A percentile compares a stretch with the other conserved stretches of the same genome.
phyloP scores from a whole-genome alignment of 1,139 yeast genomes.

The Pichia sp. region DNA sequence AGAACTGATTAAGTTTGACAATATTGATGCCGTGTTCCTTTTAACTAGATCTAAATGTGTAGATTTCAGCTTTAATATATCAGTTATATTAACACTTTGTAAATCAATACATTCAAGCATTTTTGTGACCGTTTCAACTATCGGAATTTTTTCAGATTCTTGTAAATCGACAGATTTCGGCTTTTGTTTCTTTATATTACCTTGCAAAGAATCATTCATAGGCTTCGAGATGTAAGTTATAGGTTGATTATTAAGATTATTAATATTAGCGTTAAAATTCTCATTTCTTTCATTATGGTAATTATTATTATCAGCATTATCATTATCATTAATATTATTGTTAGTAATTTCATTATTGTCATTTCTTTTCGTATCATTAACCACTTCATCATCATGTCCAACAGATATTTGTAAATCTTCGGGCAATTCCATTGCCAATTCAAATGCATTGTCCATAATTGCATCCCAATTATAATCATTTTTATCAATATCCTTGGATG shows the following conservation, averaged over 20 bases:
- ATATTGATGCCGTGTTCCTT: constrained; percentile 16
- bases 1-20: constrained; percentile 15
- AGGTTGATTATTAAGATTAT: neutral
- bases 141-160: constrained; percentile 3
- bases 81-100: constrained; percentile 11
- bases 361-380: constrained; percentile 25
- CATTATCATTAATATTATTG: neutral
- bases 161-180: neutral
- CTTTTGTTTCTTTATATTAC: neutral
- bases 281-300: constrained; percentile 18
- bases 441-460: constrained; percentile 66
- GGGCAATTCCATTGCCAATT: constrained; percentile 66
- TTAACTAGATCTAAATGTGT: constrained; percentile 16
- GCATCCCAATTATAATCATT: constrained; percentile 49
- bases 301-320: neutral
- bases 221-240: neutral
- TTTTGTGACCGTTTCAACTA: constrained; percentile 8
- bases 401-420: constrained; percentile 51
- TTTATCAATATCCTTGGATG: neutral
- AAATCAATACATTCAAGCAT: constrained; percentile 12
- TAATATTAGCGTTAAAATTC: neutral
- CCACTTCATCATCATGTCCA: constrained; percentile 35
- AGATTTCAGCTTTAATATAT: constrained; percentile 15
- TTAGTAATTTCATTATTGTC: constrained; percentile 6
- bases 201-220: neutral